phyloP scores from a whole-genome alignment of 176 grass and related monocot genomes.

The Ampelocalamus luodianensis region DNA sequence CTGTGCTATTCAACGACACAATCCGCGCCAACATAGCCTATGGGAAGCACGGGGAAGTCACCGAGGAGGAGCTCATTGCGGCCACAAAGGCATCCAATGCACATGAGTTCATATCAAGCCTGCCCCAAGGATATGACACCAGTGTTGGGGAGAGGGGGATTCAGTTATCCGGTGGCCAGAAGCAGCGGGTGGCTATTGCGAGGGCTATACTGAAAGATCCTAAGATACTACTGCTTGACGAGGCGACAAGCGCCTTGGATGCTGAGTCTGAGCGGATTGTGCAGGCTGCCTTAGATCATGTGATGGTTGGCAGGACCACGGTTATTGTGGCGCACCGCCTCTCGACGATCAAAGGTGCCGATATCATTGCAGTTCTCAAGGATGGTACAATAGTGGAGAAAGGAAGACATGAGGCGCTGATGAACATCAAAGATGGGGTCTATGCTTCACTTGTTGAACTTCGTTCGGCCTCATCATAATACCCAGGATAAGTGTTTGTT shows the following conservation, averaged over 20 bases:
- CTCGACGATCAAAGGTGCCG: slow-evolving; percentile 70
- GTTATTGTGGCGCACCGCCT: slow-evolving; percentile 75
- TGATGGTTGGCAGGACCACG: slow-evolving; percentile 80
- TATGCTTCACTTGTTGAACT: slow-evolving; percentile 77
- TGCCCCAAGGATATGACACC: slow-evolving; percentile 81
- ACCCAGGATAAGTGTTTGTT: slow-evolving; percentile 20
- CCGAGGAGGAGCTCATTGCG: slow-evolving; percentile 73
- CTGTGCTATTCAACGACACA: slow-evolving; percentile 79
- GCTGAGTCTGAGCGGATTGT: slow-evolving; percentile 80
- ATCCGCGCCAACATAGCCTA: slow-evolving; percentile 80
- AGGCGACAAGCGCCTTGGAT: slow-evolving; percentile 82
- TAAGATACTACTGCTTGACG: slow-evolving; percentile 75
- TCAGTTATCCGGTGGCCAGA: slow-evolving; percentile 83
- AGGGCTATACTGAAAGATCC: slow-evolving; percentile 80
- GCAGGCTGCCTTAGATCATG: slow-evolving; percentile 70
- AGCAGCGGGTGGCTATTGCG: slow-evolving; percentile 76
- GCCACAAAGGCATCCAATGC: slow-evolving; percentile 71
- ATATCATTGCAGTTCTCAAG: slow-evolving; percentile 81
- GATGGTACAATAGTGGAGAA: slow-evolving; percentile 73
- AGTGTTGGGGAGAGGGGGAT: slow-evolving; percentile 70
- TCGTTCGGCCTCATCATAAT: slow-evolving; percentile 39
- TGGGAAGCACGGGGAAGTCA: slow-evolving; percentile 62
- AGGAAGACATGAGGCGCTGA: slow-evolving; percentile 66
- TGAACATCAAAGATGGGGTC: slow-evolving; percentile 67
- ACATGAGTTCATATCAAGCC: slow-evolving; percentile 71